phyloP scores from a whole-genome alignment of 768 basidiomycete genomes.

The Exsudoporus frostii region DNA sequence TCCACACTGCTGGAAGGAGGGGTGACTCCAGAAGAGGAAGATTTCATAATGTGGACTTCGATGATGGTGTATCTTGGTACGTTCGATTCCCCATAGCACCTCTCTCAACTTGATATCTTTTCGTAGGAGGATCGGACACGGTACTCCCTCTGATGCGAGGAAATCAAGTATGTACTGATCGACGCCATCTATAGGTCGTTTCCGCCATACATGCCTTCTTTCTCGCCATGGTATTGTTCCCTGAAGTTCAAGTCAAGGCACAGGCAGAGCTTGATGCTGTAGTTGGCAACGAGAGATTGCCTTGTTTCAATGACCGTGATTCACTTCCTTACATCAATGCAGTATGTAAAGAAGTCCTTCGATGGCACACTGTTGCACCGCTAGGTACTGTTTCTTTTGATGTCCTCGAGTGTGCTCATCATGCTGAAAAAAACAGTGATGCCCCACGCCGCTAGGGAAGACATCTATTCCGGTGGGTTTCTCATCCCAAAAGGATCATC shows the following conservation, averaged over 20 bases:
- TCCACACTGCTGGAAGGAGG: conserved; percentile 9
- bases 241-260: conserved; percentile 24
- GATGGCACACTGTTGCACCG: conserved; percentile 23
- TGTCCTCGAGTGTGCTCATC: background rate
- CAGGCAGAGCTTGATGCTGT: conserved; percentile 25
- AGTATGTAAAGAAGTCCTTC: conserved; percentile 24
- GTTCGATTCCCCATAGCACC: background rate
- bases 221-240: conserved; percentile 24
- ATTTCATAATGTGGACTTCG: conserved; percentile 19
- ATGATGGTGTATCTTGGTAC: conserved; percentile 10
- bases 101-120: background rate
- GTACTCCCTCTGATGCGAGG: conserved; percentile 31
- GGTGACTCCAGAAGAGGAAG: conserved; percentile 14
- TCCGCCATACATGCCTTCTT: conserved; percentile 21
- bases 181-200: conserved; percentile 3
- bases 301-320: conserved; percentile 17
- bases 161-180: conserved; percentile 27
- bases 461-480: conserved; percentile 13
- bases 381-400: conserved; percentile 4
- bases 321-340: conserved; percentile 27
- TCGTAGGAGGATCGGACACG: conserved; percentile 45
- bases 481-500: conserved; percentile 25
- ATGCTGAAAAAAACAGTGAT: background rate
- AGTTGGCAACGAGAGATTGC: conserved; percentile 20
- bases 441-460: conserved; percentile 19